Evolutionary conservation across 2,329 filamentous ascomycete genomes (phyloP).

Genomic region (Aureobasidium sp.): DNA sequence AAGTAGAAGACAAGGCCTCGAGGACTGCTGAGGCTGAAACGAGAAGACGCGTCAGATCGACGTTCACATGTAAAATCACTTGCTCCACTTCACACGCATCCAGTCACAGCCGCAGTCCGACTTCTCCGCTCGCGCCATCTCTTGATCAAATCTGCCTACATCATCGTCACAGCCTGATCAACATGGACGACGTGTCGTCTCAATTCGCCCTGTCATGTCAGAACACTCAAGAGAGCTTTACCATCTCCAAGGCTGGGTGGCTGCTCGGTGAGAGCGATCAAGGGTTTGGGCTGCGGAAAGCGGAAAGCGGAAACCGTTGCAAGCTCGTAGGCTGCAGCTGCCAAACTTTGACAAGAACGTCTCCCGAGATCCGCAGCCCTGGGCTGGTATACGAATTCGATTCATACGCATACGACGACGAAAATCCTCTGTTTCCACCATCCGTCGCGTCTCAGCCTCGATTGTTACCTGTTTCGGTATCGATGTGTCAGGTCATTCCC

Average conservation of each 20-base stretch:
- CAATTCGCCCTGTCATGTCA: not conserved
- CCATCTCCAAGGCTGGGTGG: not conserved
- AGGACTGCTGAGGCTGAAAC: not conserved
- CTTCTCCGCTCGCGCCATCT: not conserved
- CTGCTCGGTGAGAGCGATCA: not conserved
- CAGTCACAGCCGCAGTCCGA: not conserved
- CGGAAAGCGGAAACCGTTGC: not conserved
- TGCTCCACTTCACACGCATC: not conserved
- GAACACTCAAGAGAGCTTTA: not conserved
- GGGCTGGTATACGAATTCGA: not conserved
- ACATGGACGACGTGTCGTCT: constrained; percentile 1
- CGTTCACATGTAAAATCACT: constrained; percentile 5
- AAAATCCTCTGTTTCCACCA: not conserved
- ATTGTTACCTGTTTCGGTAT: constrained; percentile 2
- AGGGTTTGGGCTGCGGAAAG: not conserved
- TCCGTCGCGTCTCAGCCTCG: not conserved
- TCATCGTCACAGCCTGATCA: not conserved
- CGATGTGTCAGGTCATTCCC: not conserved
- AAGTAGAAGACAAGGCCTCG: not conserved
- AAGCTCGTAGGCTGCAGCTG: not conserved
- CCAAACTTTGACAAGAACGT: not conserved
- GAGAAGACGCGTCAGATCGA: not conserved
- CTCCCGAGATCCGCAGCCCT: not conserved
- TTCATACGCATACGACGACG: not conserved
- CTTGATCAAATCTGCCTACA: not conserved